These are phyloP conservation scores for Amylostereum chailletii DNA, from an alignment of 1,284 basidiomycete species.

Conservation along the genomic window DNA sequence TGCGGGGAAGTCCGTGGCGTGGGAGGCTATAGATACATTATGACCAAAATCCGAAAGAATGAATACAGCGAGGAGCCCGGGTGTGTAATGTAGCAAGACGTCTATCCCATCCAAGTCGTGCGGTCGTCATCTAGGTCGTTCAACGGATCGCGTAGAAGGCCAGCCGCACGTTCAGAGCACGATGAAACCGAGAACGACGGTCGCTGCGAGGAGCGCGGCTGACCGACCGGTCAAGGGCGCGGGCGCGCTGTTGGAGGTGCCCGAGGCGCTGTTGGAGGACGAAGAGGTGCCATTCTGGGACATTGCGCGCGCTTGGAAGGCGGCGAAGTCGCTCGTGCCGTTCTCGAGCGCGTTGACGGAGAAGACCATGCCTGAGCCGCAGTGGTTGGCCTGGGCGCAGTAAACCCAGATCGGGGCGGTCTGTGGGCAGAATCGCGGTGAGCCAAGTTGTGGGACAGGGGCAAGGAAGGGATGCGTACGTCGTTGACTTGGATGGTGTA, in stretches of 20 bases:
- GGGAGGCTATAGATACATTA: no score
- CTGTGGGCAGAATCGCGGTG: conserved; percentile 13
- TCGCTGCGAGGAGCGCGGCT: background rate
- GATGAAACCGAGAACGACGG: background rate
- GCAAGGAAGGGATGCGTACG: conserved; percentile 22
- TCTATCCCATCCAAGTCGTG: no score
- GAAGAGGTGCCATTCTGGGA: conserved; percentile 31
- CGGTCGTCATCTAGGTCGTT: no score
- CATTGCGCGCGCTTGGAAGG: conserved; percentile 39
- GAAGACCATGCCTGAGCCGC: conserved; percentile 59
- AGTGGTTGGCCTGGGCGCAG: conserved; percentile 41
- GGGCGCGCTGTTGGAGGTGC: background rate
- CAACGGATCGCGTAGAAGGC: no score
- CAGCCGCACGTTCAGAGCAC: background rate
- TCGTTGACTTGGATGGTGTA: conserved; percentile 49
- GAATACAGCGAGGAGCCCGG: no score
- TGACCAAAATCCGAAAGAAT: no score
- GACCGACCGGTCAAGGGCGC: background rate
- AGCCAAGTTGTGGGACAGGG: background rate
- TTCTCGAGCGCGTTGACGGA: conserved; percentile 47
- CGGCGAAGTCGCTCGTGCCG: conserved; percentile 46
- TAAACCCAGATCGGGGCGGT: conserved; percentile 36
- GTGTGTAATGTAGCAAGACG: no score
- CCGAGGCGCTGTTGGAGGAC: conserved; percentile 5
- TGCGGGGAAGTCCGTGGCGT: no score